These are phyloP conservation scores for Amanita molliuscula DNA, from an alignment of 768 basidiomycete genomes.

Conservation along the genomic window DNA sequence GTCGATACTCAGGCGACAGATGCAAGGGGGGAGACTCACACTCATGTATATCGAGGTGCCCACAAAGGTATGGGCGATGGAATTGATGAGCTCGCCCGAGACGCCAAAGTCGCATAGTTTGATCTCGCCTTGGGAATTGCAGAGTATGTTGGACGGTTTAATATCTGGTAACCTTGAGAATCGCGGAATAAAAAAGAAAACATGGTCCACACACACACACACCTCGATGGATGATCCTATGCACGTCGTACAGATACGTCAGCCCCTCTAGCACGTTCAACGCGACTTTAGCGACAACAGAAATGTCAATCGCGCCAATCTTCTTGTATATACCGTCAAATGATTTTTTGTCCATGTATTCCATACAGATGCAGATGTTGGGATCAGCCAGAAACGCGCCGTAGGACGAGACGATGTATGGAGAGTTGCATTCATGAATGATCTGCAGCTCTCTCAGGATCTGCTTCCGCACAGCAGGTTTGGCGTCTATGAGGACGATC, in stretches of 20 bases:
- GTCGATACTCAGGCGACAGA: not conserved
- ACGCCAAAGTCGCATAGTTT: slow-evolving; percentile 99
- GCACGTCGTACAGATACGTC: slow-evolving; percentile 95
- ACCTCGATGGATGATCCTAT: slow-evolving; percentile 99
- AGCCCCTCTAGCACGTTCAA: slow-evolving; percentile 88
- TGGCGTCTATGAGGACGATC: slow-evolving; percentile 95
- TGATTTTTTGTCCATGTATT: slow-evolving; percentile 89
- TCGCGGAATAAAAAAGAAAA: not conserved
- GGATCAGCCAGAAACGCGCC: slow-evolving; percentile 96
- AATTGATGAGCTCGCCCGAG: slow-evolving; percentile 97
- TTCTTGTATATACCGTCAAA: slow-evolving; percentile 95
- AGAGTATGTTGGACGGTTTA: slow-evolving; percentile 97
- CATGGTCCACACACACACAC: slow-evolving; percentile 17
- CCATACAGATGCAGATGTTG: slow-evolving; percentile 99
- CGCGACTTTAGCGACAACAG: slow-evolving; percentile 90
- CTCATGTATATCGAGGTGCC: slow-evolving; percentile 99
- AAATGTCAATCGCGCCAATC: slow-evolving; percentile 88
- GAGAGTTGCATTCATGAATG: slow-evolving; percentile 94
- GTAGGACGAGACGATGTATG: slow-evolving; percentile 93
- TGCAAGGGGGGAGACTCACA: slow-evolving; percentile 29
- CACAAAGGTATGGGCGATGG: slow-evolving; percentile 97
- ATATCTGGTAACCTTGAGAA: slow-evolving; percentile 54
- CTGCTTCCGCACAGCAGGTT: slow-evolving; percentile 93
- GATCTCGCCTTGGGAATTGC: slow-evolving; percentile 90
- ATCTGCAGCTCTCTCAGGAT: slow-evolving; percentile 97